Conservation (phyloP, 495 filamentous ascomycete species). For the Oidiodendron maius region DNA sequence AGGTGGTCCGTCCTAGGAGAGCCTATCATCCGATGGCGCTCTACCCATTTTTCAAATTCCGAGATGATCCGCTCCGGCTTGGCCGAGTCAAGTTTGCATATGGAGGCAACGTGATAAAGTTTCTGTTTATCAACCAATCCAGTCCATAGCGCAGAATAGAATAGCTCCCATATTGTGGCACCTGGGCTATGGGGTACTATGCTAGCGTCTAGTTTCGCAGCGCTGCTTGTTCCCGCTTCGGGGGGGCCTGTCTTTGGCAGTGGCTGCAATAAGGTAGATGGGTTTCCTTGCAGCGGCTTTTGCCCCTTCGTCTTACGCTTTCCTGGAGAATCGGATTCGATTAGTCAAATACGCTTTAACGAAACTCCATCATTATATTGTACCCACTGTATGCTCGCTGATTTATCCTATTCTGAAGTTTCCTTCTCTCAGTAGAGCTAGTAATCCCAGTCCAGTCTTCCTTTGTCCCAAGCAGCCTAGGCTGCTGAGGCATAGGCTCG, state of each 20-base stretch:
- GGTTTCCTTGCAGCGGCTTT: neutral
- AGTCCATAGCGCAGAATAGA: neutral
- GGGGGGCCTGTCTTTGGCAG: neutral
- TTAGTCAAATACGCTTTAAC: neutral
- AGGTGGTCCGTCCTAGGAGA: slow-evolving; percentile 4
- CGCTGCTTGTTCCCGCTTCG: neutral
- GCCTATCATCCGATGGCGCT: neutral
- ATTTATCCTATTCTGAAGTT: slow-evolving; percentile 38
- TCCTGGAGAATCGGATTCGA: neutral
- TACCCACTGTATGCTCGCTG: slow-evolving; percentile 35
- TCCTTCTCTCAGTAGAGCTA: slow-evolving; percentile 32
- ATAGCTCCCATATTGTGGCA: neutral
- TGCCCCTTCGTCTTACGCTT: neutral
- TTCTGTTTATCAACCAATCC: neutral
- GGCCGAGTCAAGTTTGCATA: neutral
- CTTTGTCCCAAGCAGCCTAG: neutral
- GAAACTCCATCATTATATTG: neutral
- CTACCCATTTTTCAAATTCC: slow-evolving; percentile 12
- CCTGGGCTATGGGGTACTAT: neutral
- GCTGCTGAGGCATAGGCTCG: slow-evolving; percentile 11
- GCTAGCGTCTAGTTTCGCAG: neutral
- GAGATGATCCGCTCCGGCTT: neutral
- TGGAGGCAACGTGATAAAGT: neutral
- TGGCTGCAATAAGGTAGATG: neutral
- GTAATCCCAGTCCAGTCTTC: slow-evolving; percentile 37